phyloP scores from a whole-genome alignment of 768 basidiomycete species.

The Pleurotus platypus region DNA sequence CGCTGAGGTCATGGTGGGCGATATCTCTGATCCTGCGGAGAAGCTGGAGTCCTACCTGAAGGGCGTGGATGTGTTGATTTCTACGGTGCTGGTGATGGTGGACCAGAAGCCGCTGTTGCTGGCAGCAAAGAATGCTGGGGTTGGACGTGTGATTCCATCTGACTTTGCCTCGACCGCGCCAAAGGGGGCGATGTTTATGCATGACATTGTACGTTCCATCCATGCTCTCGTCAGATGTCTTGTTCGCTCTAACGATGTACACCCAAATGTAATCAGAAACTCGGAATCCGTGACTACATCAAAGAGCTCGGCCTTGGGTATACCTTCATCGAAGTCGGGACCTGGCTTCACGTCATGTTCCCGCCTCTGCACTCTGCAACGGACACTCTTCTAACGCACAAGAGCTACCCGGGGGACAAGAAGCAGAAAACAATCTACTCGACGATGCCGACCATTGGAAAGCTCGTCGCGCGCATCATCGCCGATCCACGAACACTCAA shows the following conservation, averaged over 20 bases:
- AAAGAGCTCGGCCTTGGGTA: not conserved
- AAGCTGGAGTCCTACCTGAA: slow-evolving; percentile 1
- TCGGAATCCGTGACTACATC: not conserved
- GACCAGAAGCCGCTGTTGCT: not conserved
- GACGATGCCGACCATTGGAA: not conserved
- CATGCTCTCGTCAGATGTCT: no score
- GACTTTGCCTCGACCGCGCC: not conserved
- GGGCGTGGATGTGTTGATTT: slow-evolving; percentile 1
- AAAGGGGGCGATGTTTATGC: not conserved
- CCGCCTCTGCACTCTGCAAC: not conserved
- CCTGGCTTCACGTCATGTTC: not conserved
- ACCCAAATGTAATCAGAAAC: not conserved
- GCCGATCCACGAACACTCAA: not conserved
- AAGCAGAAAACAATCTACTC: not conserved
- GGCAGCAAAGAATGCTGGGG: slow-evolving; percentile 1
- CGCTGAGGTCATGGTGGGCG: not conserved
- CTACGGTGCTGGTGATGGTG: not conserved
- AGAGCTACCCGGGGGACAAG: not conserved
- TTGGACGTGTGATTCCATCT: slow-evolving; percentile 1
- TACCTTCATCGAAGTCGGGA: not conserved
- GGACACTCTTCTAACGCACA: not conserved
- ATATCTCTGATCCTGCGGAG: not conserved
- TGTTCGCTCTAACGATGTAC: not conserved
- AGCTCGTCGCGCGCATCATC: not conserved
- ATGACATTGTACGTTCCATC: not conserved